Conservation (phyloP, 176 grass and related monocot species). For the Bromus sterilis region DNA sequence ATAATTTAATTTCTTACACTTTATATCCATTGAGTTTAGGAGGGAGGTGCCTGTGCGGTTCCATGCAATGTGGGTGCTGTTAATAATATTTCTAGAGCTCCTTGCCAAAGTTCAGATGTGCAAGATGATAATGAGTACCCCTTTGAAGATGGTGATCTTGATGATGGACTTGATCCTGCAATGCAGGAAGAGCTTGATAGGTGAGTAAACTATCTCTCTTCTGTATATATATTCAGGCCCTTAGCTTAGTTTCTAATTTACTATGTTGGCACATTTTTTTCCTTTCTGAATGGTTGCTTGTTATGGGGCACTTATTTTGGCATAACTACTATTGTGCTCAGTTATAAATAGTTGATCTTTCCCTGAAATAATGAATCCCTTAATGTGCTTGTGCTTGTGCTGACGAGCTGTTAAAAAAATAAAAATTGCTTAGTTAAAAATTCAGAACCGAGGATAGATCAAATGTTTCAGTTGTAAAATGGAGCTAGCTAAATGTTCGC, state of each 20-base stretch:
- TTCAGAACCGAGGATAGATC: neutral
- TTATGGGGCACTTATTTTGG: neutral
- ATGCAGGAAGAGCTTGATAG: conserved; percentile 99
- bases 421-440: neutral
- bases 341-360: neutral
- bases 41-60: conserved; percentile 24
- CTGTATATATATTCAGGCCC: neutral
- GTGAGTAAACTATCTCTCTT: conserved; percentile 25
- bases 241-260: conserved; percentile 8
- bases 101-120: conserved; percentile 44
- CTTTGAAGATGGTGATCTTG: conserved; percentile 86
- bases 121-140: conserved; percentile 63
- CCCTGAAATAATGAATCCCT: neutral
- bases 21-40: conserved; percentile 36
- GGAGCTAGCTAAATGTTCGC: neutral
- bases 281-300: neutral
- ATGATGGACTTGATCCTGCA: conserved; percentile 97
- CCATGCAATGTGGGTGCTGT: conserved; percentile 27
- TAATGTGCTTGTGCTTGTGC: neutral
- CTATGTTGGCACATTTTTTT: neutral
- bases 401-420: neutral
- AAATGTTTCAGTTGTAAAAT: neutral
- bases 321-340: neutral
- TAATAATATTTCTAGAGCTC: conserved; percentile 57
- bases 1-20: conserved; percentile 22